A percentile compares a stretch with the other conserved stretches of the same genome.
These are phyloP conservation scores for Clonostachys byssicola DNA, from an alignment of 2,329 filamentous ascomycete species.

Conservation along the genomic window DNA sequence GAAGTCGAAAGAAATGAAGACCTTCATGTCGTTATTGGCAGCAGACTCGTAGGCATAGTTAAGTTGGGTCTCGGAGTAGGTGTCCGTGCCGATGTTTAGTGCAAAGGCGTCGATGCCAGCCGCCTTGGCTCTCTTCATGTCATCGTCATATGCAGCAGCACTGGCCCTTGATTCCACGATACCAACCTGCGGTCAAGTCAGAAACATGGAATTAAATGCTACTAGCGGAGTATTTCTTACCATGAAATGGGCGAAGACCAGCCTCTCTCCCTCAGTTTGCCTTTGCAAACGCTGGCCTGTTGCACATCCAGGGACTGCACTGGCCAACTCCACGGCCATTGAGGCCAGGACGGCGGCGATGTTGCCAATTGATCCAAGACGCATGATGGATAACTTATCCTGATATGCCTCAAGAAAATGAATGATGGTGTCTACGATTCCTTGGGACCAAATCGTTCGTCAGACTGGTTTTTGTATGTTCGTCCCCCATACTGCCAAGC, in stretches of 20 bases:
- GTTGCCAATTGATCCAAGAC: too few species aligned
- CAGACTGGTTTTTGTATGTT: too few species aligned
- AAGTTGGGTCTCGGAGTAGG: slow-evolving; percentile 39
- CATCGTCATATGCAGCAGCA: slow-evolving; percentile 37
- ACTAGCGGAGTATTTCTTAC: slow-evolving; percentile 10
- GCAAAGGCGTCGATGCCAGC: slow-evolving; percentile 43
- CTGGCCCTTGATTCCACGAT: slow-evolving; percentile 35
- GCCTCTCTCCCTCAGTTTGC: slow-evolving; percentile 1
- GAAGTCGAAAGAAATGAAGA: slow-evolving; percentile 55
- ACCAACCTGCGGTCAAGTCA: slow-evolving; percentile 25
- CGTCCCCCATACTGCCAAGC: too few species aligned
- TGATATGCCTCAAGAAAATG: too few species aligned
- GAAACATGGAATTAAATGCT: neutral
- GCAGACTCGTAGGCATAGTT: slow-evolving; percentile 43
- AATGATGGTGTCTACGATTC: too few species aligned
- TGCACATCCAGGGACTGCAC: too few species aligned
- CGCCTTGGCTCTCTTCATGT: slow-evolving; percentile 37
- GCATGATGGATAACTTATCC: too few species aligned
- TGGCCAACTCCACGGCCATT: too few species aligned
- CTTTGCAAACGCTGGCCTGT: too few species aligned
- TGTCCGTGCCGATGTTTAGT: slow-evolving; percentile 42
- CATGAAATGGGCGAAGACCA: slow-evolving; percentile 40
- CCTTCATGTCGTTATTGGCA: slow-evolving; percentile 40
- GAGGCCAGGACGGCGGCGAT: too few species aligned
- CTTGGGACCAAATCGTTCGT: too few species aligned